Percentiles rank a stretch among this genome's conserved stretches.
Evolutionary conservation across 345 rosid species (phyloP).

Genomic region (Euphorbia pulcherrima): DNA sequence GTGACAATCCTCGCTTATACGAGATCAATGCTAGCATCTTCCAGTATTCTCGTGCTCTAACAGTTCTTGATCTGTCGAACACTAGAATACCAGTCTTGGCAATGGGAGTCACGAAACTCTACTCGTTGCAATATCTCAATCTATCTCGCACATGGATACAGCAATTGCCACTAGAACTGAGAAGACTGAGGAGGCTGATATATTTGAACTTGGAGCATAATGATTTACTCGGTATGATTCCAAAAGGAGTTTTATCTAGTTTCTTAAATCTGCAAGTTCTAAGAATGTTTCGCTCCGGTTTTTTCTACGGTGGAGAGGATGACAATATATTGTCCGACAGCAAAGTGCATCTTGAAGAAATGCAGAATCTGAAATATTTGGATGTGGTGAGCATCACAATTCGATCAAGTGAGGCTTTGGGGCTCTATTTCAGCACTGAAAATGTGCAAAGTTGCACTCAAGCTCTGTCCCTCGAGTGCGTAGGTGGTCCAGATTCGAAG

Average conservation of each 20-base stretch:
- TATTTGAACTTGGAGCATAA: constrained; percentile 12
- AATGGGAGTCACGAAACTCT: not conserved
- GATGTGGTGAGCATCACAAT: constrained; percentile 7
- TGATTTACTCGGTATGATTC: not conserved
- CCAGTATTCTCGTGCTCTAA: not conserved
- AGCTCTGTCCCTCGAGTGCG: not conserved
- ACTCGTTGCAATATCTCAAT: constrained; percentile 15
- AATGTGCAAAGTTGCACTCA: not conserved
- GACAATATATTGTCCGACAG: constrained; percentile 9
- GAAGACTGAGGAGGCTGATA: not conserved
- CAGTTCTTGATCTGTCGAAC: constrained; percentile 3
- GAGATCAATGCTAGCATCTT: not conserved
- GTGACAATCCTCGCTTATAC: not conserved
- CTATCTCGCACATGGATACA: not conserved
- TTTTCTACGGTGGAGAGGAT: not conserved
- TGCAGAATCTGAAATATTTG: constrained; percentile 14
- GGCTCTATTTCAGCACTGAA: not conserved
- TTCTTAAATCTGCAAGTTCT: not conserved
- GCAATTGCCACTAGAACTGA: constrained; percentile 1
- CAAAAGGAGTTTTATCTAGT: not conserved
- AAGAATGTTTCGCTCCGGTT: not conserved
- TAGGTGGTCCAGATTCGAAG: not conserved
- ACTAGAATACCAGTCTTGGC: not conserved
- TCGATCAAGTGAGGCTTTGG: not conserved
- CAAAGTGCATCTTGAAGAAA: constrained; percentile 18